These are phyloP conservation scores for Aspergillus sp. DNA, from an alignment of 2,329 filamentous ascomycete species.

Conservation along the genomic window DNA sequence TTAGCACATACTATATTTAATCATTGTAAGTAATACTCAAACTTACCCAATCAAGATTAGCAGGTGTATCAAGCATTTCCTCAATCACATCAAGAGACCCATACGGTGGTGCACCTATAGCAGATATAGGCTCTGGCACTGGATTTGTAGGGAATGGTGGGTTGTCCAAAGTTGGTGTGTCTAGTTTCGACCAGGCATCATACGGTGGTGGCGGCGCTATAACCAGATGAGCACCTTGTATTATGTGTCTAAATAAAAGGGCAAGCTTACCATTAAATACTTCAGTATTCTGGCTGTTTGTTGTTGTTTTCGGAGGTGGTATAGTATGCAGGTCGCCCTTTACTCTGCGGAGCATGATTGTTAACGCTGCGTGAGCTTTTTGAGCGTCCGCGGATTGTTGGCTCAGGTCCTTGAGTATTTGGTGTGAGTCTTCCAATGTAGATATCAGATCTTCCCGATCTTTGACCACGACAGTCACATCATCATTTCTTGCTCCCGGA, in stretches of 20 bases:
- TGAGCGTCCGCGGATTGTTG: slow-evolving; percentile 29
- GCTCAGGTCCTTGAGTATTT: slow-evolving; percentile 25
- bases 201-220: slow-evolving; percentile 16
- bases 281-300: neutral
- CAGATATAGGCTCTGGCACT: neutral
- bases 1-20: neutral
- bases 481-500: slow-evolving; percentile 9
- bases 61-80: slow-evolving; percentile 34
- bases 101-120: slow-evolving; percentile 6
- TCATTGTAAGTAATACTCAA: neutral
- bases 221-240: neutral
- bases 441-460: slow-evolving; percentile 24
- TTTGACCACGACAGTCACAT: slow-evolving; percentile 14
- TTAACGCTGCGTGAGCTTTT: slow-evolving; percentile 27
- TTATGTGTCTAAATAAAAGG: neutral
- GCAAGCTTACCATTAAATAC: neutral
- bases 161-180: neutral
- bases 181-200: slow-evolving; percentile 9
- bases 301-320: slow-evolving; percentile 1
- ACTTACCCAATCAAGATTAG: slow-evolving; percentile 36
- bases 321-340: slow-evolving; percentile 8
- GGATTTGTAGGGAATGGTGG: slow-evolving; percentile 1
- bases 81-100: slow-evolving; percentile 29
- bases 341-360: slow-evolving; percentile 30
- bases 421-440: slow-evolving; percentile 27